Conservation (phyloP, 345 rosid genomes). For the Sisymbrium altissimum region DNA sequence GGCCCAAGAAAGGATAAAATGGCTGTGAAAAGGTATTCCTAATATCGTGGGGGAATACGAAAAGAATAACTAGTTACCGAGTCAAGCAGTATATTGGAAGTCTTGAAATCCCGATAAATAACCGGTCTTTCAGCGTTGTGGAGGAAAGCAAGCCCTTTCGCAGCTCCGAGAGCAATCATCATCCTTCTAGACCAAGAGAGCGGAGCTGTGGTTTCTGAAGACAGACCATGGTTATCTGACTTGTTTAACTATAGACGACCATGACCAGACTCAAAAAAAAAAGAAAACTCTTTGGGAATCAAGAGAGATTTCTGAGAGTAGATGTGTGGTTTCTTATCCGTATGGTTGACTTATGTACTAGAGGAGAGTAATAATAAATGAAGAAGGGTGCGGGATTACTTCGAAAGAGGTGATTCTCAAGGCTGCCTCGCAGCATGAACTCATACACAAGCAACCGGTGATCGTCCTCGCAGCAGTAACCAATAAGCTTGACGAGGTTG, state of each 20-base stretch:
- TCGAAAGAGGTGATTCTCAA: constrained; percentile 93
- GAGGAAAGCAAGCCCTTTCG: constrained; percentile 96
- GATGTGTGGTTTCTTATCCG: not conserved
- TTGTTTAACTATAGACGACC: not conserved
- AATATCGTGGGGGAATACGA: not conserved
- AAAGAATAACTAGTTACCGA: constrained; percentile 49
- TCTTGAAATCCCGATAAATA: constrained; percentile 92
- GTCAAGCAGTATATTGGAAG: constrained; percentile 92
- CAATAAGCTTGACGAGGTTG: constrained; percentile 91
- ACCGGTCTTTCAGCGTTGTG: constrained; percentile 97
- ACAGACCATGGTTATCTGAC: constrained; percentile 10
- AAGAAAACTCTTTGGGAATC: too few species aligned
- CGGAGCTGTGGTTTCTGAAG: constrained; percentile 74
- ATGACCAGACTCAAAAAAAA: not conserved
- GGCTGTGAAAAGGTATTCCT: not conserved
- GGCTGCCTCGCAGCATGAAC: constrained; percentile 96
- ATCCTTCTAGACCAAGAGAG: constrained; percentile 83
- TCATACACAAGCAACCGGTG: constrained; percentile 88
- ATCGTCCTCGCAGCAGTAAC: constrained; percentile 92
- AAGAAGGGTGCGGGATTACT: constrained; percentile 41
- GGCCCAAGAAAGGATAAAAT: constrained; percentile 18
- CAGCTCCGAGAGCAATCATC: constrained; percentile 99
- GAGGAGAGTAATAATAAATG: not conserved
- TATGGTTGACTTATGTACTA: not conserved
- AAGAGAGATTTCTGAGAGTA: not conserved